These are phyloP conservation scores for Fusarium ramigenum DNA, from an alignment of 2,329 filamentous ascomycete genomes.

Conservation along the genomic window DNA sequence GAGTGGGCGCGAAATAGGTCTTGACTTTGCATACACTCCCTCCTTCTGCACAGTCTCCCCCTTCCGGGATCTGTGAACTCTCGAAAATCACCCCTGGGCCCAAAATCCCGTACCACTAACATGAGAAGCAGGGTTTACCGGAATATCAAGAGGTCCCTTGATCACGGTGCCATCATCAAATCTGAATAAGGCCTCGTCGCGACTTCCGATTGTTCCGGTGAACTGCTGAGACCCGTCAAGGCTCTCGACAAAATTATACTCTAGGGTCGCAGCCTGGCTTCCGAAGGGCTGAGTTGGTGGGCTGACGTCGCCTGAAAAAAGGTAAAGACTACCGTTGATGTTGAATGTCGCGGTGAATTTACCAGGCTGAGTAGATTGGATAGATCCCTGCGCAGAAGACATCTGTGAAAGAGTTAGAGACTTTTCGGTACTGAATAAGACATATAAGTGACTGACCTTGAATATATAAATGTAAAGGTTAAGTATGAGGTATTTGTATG, in stretches of 20 bases:
- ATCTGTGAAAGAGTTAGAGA: background rate
- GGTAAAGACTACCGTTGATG: rapidly evolving
- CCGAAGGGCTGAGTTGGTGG: background rate
- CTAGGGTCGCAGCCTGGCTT: background rate
- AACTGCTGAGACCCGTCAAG: background rate
- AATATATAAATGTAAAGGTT: background rate
- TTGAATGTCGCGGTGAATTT: background rate
- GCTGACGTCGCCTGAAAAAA: background rate
- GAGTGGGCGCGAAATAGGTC: no score
- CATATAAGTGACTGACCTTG: background rate
- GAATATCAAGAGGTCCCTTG: background rate
- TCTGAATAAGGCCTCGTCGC: background rate
- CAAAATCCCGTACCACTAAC: rapidly evolving
- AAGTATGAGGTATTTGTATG: no score
- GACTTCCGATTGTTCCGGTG: background rate
- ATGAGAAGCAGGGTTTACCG: background rate
- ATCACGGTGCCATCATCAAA: background rate
- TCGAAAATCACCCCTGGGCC: background rate
- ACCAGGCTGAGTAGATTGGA: rapidly evolving
- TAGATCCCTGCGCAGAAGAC: background rate
- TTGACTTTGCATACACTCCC: background rate
- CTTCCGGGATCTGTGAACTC: rapidly evolving
- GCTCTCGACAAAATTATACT: background rate
- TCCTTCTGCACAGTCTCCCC: no score
- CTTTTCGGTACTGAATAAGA: rapidly evolving